Conservation (phyloP, 306 rosid species). For the Vigna nakashimae region DNA sequence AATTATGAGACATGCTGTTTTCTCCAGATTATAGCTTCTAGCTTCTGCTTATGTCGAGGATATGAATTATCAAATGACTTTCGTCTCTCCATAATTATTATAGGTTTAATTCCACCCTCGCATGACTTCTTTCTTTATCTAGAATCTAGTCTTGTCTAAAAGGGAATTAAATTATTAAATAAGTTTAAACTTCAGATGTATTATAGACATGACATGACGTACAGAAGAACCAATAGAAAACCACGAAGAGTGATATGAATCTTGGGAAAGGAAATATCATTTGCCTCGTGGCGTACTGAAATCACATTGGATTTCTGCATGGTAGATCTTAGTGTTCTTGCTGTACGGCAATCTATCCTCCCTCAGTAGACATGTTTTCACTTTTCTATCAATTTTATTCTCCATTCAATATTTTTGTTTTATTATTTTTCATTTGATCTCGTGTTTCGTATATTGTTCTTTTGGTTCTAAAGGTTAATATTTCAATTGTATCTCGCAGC, state of each 20-base stretch:
- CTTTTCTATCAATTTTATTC: slow-evolving; percentile 24
- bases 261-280: slow-evolving; percentile 1
- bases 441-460: slow-evolving; percentile 24
- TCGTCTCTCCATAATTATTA: slow-evolving; percentile 18
- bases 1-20: neutral
- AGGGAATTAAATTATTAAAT: slow-evolving; percentile 10
- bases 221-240: slow-evolving; percentile 9
- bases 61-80: slow-evolving; percentile 22
- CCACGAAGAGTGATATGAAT: slow-evolving; percentile 10
- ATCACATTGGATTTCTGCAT: slow-evolving; percentile 7
- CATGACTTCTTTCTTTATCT: slow-evolving; percentile 39
- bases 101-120: slow-evolving; percentile 8
- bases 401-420: slow-evolving; percentile 12
- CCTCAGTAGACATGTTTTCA: slow-evolving; percentile 33
- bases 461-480: slow-evolving; percentile 34
- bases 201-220: slow-evolving; percentile 3
- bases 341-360: slow-evolving; percentile 22
- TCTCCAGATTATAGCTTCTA: slow-evolving; percentile 24
- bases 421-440: slow-evolving; percentile 36
- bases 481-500: slow-evolving; percentile 63
- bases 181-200: slow-evolving; percentile 6
- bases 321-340: slow-evolving; percentile 31
- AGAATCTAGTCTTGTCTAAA: slow-evolving; percentile 9
- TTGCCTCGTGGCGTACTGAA: slow-evolving; percentile 22
- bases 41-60: neutral